Percentiles rank a stretch among this genome's conserved stretches.
phyloP scores from a whole-genome alignment of 2,329 filamentous ascomycete genomes.

The Penicillium griseofulvum region DNA sequence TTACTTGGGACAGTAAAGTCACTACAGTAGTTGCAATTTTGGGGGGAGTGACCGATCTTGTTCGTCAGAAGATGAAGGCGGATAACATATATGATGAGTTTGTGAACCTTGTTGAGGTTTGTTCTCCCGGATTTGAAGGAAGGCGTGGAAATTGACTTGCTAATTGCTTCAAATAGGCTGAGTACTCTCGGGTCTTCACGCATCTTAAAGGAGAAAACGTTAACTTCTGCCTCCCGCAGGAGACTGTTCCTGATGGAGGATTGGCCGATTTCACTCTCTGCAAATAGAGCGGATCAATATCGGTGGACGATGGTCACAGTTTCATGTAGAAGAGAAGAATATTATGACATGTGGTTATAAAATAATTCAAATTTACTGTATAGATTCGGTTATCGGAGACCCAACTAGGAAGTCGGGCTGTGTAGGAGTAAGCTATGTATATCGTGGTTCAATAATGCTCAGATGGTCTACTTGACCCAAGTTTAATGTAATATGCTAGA shows the following conservation, averaged over 20 bases:
- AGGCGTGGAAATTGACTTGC: neutral
- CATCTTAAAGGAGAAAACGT: slow-evolving; percentile 13
- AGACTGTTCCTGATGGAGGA: slow-evolving; percentile 8
- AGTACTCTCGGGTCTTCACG: slow-evolving; percentile 11
- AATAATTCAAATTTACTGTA: neutral
- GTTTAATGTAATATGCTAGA: no score
- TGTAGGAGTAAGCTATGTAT: no score
- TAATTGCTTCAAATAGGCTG: slow-evolving; percentile 1
- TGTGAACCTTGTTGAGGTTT: slow-evolving; percentile 3
- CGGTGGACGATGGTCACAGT: neutral
- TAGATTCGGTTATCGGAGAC: neutral
- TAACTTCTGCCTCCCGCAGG: slow-evolving; percentile 8
- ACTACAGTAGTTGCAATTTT: slow-evolving; percentile 43
- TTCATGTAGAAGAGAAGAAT: neutral
- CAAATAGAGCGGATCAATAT: neutral
- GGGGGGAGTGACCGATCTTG: slow-evolving; percentile 41
- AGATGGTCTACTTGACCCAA: no score
- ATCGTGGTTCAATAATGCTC: no score
- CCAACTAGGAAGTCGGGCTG: no score
- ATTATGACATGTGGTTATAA: no score
- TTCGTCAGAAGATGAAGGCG: slow-evolving; percentile 38
- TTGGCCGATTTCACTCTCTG: slow-evolving; percentile 1
- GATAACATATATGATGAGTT: slow-evolving; percentile 44
- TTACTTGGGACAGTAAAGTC: slow-evolving; percentile 48
- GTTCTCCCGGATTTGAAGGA: neutral